Evolutionary conservation across 805 yeast genomes (phyloP).

Genomic region (Metschnikowia kunwiensis): DNA sequence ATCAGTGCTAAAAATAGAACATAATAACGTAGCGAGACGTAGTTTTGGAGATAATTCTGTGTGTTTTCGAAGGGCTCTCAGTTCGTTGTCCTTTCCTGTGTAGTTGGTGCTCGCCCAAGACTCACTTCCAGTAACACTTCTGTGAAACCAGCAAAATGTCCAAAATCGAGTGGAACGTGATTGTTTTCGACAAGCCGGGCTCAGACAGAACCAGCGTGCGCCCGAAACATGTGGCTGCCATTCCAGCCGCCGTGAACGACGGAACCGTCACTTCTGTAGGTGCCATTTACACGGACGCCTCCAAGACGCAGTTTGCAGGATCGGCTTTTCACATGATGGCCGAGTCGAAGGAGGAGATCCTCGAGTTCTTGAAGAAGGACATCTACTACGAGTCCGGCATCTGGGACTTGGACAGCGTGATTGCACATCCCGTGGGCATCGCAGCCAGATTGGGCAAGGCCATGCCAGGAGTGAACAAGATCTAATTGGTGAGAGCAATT

Average conservation of each 20-base stretch:
- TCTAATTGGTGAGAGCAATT: conserved; percentile 1
- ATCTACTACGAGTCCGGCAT: conserved; percentile 61
- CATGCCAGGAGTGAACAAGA: conserved; percentile 28
- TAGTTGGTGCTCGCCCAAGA: too few species aligned
- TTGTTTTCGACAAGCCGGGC: conserved; percentile 67
- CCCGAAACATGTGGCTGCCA: conserved; percentile 49
- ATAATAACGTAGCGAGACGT: too few species aligned
- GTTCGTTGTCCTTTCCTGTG: too few species aligned
- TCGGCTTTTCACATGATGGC: conserved; percentile 63
- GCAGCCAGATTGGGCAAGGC: conserved; percentile 36
- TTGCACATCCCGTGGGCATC: conserved; percentile 52
- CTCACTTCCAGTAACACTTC: too few species aligned
- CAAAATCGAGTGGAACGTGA: conserved; percentile 44
- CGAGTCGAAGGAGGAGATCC: conserved; percentile 59
- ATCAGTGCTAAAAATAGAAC: too few species aligned
- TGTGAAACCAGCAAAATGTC: conserved; percentile 15
- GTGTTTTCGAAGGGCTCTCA: too few species aligned
- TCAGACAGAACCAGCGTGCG: conserved; percentile 53
- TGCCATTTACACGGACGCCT: conserved; percentile 48
- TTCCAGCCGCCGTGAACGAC: conserved; percentile 41
- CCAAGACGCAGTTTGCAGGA: conserved; percentile 59
- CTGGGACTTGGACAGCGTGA: conserved; percentile 68
- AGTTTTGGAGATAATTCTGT: too few species aligned
- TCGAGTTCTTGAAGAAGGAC: conserved; percentile 62
- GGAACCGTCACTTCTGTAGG: conserved; percentile 47